Base-by-base conservation (phyloP, 495 filamentous ascomycete species). In the Talaromyces borbonicus region DNA sequence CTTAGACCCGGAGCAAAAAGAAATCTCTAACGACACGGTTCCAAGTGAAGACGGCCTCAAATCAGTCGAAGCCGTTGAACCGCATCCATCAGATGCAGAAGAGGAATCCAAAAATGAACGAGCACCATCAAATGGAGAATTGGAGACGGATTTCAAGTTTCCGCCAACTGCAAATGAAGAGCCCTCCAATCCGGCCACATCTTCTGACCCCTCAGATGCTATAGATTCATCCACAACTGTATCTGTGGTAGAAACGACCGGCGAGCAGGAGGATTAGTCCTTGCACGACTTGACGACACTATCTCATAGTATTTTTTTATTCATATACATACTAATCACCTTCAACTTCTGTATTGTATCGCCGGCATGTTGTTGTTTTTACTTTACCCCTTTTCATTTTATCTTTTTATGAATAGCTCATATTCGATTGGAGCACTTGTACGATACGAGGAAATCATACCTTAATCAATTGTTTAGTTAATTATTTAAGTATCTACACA, bases 211-310 rank as follows among this genome's bases (percentile, higher is more conserved):
- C 35, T 20, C 35, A 38, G 8, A 15, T 11, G 11, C 35, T 15
- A 38, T 11, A 5, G 35, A 38, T 20, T 38, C 35, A 38, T 2
- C 38, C 8, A 16, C 38, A 7, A 41, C 38, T 2, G 38, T 41
- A 2, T 41, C 38, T 6, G 23, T 41, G 38, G 19, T 22, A 26
- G 38, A 41, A 26, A 41, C 38, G 19, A 41, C 22, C 20, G 38
- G 8, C 12, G 38, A 41, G 38, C 24, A 41, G 26, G 38, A 41
- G 12, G 38, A 41, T 3, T 41, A 26, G 38, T 41, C 38, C 26
- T 14, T 26, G 38, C n/a, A 26, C 22, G 20, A 41, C 35, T 38
- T 41, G 20, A 41, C 38, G 35, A 38, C 35, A 12, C 19, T 22
- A 20, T 38, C 20, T 15, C n/a, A 38, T 38, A 38, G 19, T 8